Evolutionary conservation across 495 filamentous ascomycete species (phyloP).

Genomic region (Lentithecium fluviatile): DNA sequence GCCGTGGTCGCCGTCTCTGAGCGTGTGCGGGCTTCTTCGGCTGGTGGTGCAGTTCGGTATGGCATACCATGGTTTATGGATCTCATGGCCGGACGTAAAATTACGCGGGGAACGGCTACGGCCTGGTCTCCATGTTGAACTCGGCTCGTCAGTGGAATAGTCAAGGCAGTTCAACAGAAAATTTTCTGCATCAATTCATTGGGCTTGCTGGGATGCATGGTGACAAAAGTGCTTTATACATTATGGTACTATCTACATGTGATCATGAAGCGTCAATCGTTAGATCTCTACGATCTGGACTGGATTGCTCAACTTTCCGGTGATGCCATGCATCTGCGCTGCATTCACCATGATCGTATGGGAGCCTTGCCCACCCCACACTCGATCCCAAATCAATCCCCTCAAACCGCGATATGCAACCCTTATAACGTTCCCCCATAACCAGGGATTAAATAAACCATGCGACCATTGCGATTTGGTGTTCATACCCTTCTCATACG

Average conservation of each 20-base stretch:
- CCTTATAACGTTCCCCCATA: constrained; percentile 62
- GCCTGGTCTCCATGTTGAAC: constrained; percentile 61
- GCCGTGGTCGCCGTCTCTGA: constrained; percentile 99
- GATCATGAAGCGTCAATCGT: background rate
- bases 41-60: constrained; percentile 41
- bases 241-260: background rate
- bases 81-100: constrained; percentile 44
- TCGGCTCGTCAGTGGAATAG: constrained; percentile 7
- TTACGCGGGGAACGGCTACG: constrained; percentile 68
- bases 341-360: constrained; percentile 72
- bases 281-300: constrained; percentile 58
- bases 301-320: constrained; percentile 62
- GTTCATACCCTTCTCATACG: constrained; percentile 67
- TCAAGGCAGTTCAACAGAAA: constrained; percentile 29
- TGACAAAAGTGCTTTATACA: constrained; percentile 11
- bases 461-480: constrained; percentile 45
- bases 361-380: constrained; percentile 65
- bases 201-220: background rate
- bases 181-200: constrained; percentile 14
- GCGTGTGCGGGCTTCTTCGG: constrained; percentile 42
- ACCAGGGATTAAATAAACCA: constrained; percentile 53
- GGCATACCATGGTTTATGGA: constrained; percentile 41
- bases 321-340: constrained; percentile 66
- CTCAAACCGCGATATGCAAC: constrained; percentile 62
- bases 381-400: constrained; percentile 66